phyloP scores from a whole-genome alignment of 768 basidiomycete species.

The Boletales sp. region DNA sequence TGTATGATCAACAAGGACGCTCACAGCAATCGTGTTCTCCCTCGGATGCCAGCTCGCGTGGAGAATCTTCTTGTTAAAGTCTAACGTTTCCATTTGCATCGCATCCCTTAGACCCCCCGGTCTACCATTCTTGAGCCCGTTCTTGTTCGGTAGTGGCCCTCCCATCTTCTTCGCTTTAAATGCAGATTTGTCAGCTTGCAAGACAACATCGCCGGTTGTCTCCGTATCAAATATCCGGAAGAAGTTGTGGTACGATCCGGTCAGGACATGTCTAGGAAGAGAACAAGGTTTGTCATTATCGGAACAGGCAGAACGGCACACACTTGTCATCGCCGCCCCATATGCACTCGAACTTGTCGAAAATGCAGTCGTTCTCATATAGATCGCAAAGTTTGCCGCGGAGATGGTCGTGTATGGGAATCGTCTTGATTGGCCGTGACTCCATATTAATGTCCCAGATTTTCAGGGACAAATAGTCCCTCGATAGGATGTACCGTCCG shows the following conservation, averaged over 20 bases:
- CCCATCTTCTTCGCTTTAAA: constrained; percentile 99
- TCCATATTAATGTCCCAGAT: constrained; percentile 99
- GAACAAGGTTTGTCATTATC: constrained; percentile 8
- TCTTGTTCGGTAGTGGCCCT: constrained; percentile 71
- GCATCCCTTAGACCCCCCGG: constrained; percentile 69
- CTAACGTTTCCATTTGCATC: constrained; percentile 82
- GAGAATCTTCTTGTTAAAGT: constrained; percentile 97
- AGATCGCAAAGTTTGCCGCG: constrained; percentile 96
- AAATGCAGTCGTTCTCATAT: constrained; percentile 99
- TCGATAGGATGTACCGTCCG: constrained; percentile 92
- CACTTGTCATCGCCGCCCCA: constrained; percentile 96
- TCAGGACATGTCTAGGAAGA: constrained; percentile 77
- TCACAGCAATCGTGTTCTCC: constrained; percentile 96
- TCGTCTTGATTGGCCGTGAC: constrained; percentile 91
- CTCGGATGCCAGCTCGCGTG: constrained; percentile 97
- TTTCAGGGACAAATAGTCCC: constrained; percentile 96
- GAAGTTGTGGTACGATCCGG: constrained; percentile 99
- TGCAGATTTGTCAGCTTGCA: constrained; percentile 98
- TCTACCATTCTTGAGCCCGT: constrained; percentile 73
- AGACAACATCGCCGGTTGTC: constrained; percentile 79
- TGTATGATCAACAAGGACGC: constrained; percentile 29
- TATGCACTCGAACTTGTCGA: constrained; percentile 99
- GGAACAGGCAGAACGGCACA: constrained; percentile 35
- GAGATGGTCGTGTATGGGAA: constrained; percentile 97
- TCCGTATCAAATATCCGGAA: constrained; percentile 99